Evolutionary conservation across 768 basidiomycete species (phyloP).

Genomic region (Trametes cinnabarina): DNA sequence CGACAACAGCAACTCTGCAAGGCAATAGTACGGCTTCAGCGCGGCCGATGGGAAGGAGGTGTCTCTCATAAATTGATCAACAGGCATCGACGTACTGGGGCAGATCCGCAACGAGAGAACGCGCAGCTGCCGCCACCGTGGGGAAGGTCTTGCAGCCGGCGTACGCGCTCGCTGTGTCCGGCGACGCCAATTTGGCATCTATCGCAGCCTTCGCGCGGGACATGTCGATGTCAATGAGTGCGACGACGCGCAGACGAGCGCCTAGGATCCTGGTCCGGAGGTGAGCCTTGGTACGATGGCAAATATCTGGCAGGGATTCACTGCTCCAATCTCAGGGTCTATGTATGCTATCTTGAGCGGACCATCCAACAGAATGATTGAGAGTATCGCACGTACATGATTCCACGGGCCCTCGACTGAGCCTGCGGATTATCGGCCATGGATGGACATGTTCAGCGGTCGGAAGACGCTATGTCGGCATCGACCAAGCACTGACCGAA

Average conservation of each 20-base stretch:
- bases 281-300: background rate
- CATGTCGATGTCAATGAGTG: constrained; percentile 43
- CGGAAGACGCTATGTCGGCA: no score
- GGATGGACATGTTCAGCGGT: no score
- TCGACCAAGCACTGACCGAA: constrained; percentile 33
- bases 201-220: constrained; percentile 39
- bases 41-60: no score
- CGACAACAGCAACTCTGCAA: constrained; percentile 39
- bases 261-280: constrained; percentile 39
- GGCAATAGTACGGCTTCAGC: no score
- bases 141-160: constrained; percentile 7
- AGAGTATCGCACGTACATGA: constrained; percentile 24
- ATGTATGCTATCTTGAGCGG: background rate
- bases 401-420: constrained; percentile 37
- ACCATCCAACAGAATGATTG: background rate
- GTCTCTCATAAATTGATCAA: background rate
- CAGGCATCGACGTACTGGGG: constrained; percentile 11
- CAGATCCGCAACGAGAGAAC: background rate
- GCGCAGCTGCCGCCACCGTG: constrained; percentile 8
- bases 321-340: constrained; percentile 4
- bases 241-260: constrained; percentile 46
- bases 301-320: no score
- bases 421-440: constrained; percentile 13
- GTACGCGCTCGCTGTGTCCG: constrained; percentile 40
- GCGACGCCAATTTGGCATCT: constrained; percentile 38